These are phyloP conservation scores for Allomyces macrogynus DNA, from an alignment of 192 early-diverging fungal genomes.

Conservation along the genomic window DNA sequence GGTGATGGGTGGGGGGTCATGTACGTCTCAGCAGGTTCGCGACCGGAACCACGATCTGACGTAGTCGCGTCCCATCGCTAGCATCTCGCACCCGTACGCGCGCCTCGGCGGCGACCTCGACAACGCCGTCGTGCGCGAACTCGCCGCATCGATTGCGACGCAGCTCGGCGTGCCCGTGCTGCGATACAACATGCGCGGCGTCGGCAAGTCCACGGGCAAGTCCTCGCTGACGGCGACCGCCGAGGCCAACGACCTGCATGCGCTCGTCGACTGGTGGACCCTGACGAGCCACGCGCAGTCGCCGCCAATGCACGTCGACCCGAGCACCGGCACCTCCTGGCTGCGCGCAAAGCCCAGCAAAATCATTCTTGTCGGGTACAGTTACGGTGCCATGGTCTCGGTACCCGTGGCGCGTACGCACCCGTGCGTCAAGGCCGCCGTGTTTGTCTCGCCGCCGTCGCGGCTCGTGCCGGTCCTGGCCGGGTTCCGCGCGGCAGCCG, in stretches of 20 bases:
- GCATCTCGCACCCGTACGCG: neutral
- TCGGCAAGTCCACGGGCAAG: neutral
- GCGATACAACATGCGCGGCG: neutral
- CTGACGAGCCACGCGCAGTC: neutral
- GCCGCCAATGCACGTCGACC: no score
- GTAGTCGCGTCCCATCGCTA: neutral
- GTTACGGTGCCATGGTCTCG: neutral
- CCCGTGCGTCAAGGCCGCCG: no score
- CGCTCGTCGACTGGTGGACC: neutral
- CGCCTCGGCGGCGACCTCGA: neutral
- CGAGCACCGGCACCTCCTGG: neutral
- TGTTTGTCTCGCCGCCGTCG: neutral
- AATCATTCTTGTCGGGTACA: neutral
- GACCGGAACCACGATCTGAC: neutral
- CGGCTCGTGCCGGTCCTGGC: neutral
- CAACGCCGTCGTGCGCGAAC: neutral
- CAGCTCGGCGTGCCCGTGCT: neutral
- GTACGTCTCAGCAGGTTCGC: neutral
- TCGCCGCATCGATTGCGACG: neutral
- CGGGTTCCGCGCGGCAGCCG: neutral
- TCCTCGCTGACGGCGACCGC: neutral
- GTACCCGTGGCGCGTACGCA: neutral
- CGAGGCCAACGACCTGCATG: neutral
- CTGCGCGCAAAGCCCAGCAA: neutral
- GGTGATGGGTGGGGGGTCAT: neutral